Conservation (phyloP, 345 rosid species). For the Geranium rotundifolium region DNA sequence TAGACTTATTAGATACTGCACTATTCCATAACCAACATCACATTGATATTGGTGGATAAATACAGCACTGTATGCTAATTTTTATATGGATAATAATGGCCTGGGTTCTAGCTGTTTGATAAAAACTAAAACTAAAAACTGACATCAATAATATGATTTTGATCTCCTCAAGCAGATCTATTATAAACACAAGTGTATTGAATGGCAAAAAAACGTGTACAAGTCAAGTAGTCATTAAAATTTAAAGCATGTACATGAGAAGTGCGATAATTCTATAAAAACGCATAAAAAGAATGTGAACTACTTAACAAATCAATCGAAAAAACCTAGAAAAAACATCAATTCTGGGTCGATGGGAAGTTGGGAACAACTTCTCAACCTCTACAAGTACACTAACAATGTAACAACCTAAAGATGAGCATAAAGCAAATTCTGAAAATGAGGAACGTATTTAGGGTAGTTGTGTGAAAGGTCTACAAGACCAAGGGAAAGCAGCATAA, state of each 20-base stretch:
- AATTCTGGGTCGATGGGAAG: too few relatives aligned
- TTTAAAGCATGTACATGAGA: not conserved
- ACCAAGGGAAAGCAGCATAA: not conserved
- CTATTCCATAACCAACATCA: not conserved
- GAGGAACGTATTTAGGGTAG: not conserved
- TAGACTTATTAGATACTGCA: too few relatives aligned
- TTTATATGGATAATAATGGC: not conserved
- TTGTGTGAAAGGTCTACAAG: not conserved
- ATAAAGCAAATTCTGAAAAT: not conserved
- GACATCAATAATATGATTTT: too few relatives aligned
- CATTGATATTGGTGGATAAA: not conserved
- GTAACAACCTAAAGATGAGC: not conserved
- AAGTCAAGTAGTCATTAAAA: not conserved
- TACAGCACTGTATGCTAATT: not conserved
- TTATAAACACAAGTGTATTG: not conserved
- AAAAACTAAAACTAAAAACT: too few relatives aligned
- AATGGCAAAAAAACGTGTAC: not conserved
- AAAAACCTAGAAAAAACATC: too few relatives aligned
- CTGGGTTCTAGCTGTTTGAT: too few relatives aligned
- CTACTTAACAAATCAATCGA: too few relatives aligned
- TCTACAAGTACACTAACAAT: too few relatives aligned
- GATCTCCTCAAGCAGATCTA: too few relatives aligned
- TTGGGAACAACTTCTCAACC: too few relatives aligned
- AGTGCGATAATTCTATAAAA: too few relatives aligned
- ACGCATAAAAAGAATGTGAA: too few relatives aligned